These are phyloP conservation scores for Claviceps africana DNA, from an alignment of 2,329 filamentous ascomycete genomes.

Conservation along the genomic window DNA sequence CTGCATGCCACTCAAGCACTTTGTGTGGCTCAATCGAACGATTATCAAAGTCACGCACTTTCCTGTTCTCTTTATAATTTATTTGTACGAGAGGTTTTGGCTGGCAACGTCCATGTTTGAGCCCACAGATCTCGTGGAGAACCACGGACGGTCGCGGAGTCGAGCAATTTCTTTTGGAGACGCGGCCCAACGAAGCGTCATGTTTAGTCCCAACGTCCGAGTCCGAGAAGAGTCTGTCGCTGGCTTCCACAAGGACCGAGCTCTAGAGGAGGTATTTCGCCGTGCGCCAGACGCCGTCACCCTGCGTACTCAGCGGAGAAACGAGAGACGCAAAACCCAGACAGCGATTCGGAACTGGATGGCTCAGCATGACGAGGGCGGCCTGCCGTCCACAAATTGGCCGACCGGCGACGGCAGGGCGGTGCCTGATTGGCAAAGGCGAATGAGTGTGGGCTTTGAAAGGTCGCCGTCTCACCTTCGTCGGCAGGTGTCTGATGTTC, in stretches of 20 bases:
- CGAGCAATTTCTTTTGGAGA: constrained; percentile 44
- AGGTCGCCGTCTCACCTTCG: constrained; percentile 29
- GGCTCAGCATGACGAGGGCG: constrained; percentile 50
- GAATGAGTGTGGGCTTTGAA: constrained; percentile 39
- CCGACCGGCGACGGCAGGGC: constrained; percentile 32
- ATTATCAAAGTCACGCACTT: constrained; percentile 87
- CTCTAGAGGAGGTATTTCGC: constrained; percentile 82
- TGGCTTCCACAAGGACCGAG: constrained; percentile 79
- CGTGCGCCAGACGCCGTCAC: constrained; percentile 51
- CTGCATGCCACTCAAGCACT: constrained; percentile 63
- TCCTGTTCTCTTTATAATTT: constrained; percentile 76
- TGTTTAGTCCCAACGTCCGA: constrained; percentile 61
- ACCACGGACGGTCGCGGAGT: constrained; percentile 37
- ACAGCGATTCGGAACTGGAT: constrained; percentile 86
- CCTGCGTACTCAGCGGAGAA: constrained; percentile 43
- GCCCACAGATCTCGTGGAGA: constrained; percentile 73
- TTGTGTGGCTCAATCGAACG: constrained; percentile 74
- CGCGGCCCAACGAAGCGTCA: constrained; percentile 37
- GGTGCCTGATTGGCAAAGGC: constrained; percentile 33
- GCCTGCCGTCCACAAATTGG: constrained; percentile 32
- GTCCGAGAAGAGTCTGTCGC: constrained; percentile 76
- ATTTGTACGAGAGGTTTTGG: constrained; percentile 69
- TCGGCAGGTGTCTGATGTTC: constrained; percentile 38
- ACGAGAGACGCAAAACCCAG: constrained; percentile 58
- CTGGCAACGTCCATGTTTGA: constrained; percentile 66